These are phyloP conservation scores for Fraxinus angustifolia DNA, from an alignment of 305 asterid genomes.

Conservation along the genomic window DNA sequence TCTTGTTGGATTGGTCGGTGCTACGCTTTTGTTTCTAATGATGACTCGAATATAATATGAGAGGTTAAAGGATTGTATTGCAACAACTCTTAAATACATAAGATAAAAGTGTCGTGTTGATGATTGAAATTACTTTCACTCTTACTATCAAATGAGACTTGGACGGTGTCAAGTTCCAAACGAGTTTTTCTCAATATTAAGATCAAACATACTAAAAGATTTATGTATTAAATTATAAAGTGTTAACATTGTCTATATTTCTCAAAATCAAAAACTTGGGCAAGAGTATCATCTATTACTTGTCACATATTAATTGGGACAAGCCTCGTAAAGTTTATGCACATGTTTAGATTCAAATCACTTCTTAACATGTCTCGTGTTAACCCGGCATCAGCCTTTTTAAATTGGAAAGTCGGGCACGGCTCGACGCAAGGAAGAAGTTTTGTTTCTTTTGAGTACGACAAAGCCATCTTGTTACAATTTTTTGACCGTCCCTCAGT, in stretches of 20 bases:
- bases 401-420: not conserved
- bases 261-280: not conserved
- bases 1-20: not conserved
- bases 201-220: not conserved
- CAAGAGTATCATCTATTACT: not conserved
- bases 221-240: not conserved
- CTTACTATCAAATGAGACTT: not conserved
- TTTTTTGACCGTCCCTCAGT: not conserved
- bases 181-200: not conserved
- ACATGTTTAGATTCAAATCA: no score
- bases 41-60: not conserved
- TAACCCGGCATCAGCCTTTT: no score
- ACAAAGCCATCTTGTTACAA: not conserved
- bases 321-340: not conserved
- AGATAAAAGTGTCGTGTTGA: not conserved
- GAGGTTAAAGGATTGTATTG: not conserved
- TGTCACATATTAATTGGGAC: not conserved
- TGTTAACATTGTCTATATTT: not conserved
- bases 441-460: not conserved
- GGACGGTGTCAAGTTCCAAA: not conserved
- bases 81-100: not conserved
- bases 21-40: no score
- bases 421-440: not conserved
- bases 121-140: not conserved
- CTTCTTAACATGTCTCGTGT: not conserved